phyloP scores from a whole-genome alignment of 768 basidiomycete genomes.

The Podaxis carcinomalis region DNA sequence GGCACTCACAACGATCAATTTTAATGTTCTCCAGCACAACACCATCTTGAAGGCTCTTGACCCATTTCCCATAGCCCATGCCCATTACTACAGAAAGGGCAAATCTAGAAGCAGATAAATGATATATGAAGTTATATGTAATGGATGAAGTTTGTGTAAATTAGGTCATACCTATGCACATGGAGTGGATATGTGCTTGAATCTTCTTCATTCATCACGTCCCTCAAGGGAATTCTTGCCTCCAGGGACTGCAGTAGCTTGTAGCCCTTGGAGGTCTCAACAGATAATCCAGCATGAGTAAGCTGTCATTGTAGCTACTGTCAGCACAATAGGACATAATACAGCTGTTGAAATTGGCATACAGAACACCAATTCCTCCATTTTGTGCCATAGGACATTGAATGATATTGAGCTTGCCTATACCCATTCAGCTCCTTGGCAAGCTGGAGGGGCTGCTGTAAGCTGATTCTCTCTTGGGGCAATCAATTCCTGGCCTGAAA shows the following conservation, averaged over 20 bases:
- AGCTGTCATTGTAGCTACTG: constrained; percentile 12
- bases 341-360: constrained; percentile 1
- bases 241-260: constrained; percentile 20
- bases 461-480: background rate
- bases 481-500: background rate
- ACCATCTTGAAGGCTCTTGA: constrained; percentile 18
- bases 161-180: constrained; percentile 16
- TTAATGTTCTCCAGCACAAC: constrained; percentile 18
- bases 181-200: constrained; percentile 11
- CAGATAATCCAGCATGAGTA: constrained; percentile 20
- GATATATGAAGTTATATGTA: background rate
- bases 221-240: constrained; percentile 17
- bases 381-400: constrained; percentile 24
- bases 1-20: constrained; percentile 18
- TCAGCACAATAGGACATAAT: background rate
- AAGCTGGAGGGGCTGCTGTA: constrained; percentile 25
- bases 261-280: constrained; percentile 19
- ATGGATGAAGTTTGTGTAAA: constrained; percentile 4
- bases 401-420: constrained; percentile 37
- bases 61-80: constrained; percentile 21
- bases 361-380: constrained; percentile 31
- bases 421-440: constrained; percentile 24
- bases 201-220: constrained; percentile 15
- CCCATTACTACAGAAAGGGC: constrained; percentile 19
- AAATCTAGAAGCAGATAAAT: constrained; percentile 12